Evolutionary conservation across 2,329 filamentous ascomycete genomes (phyloP).

Genomic region (Aureobasidium sp.): DNA sequence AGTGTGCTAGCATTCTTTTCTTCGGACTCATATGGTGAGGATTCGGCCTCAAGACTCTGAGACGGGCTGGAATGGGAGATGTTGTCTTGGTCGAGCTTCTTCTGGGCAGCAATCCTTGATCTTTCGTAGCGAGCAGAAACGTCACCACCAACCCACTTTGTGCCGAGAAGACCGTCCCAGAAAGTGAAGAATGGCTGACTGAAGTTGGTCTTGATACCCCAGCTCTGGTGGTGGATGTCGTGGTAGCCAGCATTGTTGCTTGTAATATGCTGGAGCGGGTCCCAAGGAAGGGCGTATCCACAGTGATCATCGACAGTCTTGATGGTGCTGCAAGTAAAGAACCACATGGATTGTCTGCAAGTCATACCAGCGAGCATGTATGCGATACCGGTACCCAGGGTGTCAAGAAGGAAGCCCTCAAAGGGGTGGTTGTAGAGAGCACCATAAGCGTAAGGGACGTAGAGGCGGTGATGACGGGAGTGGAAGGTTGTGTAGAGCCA

Average conservation of each 20-base stretch:
- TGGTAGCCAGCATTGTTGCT: constrained; percentile 96
- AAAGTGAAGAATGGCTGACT: constrained; percentile 30
- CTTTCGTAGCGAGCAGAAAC: constrained; percentile 51
- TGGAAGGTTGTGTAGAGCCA: constrained; percentile 94
- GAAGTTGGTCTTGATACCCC: constrained; percentile 96
- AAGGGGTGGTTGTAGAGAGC: constrained; percentile 95
- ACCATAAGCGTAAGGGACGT: constrained; percentile 95
- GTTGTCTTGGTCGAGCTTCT: constrained; percentile 38
- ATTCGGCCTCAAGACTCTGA: constrained; percentile 5
- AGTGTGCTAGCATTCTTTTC: constrained; percentile 16
- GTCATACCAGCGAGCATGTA: constrained; percentile 78
- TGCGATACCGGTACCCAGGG: constrained; percentile 71
- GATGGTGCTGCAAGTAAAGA: constrained; percentile 81
- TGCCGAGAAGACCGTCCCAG: constrained; percentile 77
- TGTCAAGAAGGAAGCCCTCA: constrained; percentile 90
- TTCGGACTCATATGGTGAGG: constrained; percentile 21
- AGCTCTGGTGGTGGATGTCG: constrained; percentile 97
- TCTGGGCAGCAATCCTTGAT: constrained; percentile 46
- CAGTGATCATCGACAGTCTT: constrained; percentile 99
- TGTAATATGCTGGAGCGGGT: constrained; percentile 83
- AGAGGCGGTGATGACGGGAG: constrained; percentile 90
- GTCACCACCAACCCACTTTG: constrained; percentile 68
- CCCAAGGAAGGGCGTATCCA: constrained; percentile 91
- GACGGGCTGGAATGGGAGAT: constrained; percentile 15
- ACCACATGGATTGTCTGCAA: constrained; percentile 76